Evolutionary conservation across 2,329 filamentous ascomycete species (phyloP).

Genomic region (Stylonectria norvegica): DNA sequence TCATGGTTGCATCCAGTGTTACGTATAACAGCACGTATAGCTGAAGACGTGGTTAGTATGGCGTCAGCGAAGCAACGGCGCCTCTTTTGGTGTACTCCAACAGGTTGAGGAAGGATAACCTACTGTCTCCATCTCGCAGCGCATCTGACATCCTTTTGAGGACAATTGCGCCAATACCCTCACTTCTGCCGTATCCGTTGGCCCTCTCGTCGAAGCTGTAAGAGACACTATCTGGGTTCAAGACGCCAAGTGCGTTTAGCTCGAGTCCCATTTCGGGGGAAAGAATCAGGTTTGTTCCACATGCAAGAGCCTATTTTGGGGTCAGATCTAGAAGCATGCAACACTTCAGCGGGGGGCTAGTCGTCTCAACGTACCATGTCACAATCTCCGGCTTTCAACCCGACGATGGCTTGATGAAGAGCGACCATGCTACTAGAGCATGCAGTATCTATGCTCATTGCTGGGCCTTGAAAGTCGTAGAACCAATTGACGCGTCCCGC

Average conservation of each 20-base stretch:
- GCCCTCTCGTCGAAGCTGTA: slow-evolving; percentile 30
- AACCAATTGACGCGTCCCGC: slow-evolving; percentile 19
- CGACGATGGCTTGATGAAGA: neutral
- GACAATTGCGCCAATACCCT: slow-evolving; percentile 40
- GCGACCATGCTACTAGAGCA: neutral
- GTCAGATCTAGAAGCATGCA: slow-evolving; percentile 44
- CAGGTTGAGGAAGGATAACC: too few relatives aligned
- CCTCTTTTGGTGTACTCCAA: too few relatives aligned
- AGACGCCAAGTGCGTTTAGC: slow-evolving; percentile 37
- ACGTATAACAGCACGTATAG: too few relatives aligned
- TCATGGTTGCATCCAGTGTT: slow-evolving; percentile 37
- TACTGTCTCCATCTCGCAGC: slow-evolving; percentile 41
- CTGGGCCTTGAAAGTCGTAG: slow-evolving; percentile 18
- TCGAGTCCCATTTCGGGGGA: neutral
- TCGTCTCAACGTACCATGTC: too few relatives aligned
- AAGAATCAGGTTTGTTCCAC: neutral
- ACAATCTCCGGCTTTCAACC: slow-evolving; percentile 37
- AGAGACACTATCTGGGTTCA: slow-evolving; percentile 52
- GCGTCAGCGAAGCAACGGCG: too few relatives aligned
- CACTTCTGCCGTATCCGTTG: slow-evolving; percentile 45
- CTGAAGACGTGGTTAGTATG: slow-evolving; percentile 33
- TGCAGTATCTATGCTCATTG: slow-evolving; percentile 30
- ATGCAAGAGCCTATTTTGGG: neutral
- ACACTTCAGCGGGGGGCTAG: slow-evolving; percentile 33
- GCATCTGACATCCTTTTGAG: slow-evolving; percentile 37